phyloP scores from a whole-genome alignment of 768 basidiomycete genomes.

The Naganishia randhawae region DNA sequence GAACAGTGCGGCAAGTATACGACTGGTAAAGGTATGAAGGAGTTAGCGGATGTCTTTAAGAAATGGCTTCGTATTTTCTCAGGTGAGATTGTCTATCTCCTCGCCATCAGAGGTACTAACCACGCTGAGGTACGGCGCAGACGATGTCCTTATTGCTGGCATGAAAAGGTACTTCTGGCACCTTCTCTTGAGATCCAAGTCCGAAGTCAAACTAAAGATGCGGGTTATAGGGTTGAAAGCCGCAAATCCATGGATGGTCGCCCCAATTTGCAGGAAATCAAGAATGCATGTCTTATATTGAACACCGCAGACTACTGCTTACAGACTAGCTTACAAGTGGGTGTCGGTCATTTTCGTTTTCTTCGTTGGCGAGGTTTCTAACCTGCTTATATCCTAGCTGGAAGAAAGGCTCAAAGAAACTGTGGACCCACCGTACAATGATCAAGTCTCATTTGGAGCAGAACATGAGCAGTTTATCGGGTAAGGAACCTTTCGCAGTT shows the following conservation, averaged over 20 bases:
- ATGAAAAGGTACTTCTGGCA: constrained; percentile 62
- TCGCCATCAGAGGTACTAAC: constrained; percentile 16
- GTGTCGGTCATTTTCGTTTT: constrained; percentile 27
- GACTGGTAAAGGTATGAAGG: constrained; percentile 75
- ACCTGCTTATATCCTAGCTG: constrained; percentile 57
- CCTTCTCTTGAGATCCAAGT: neutral
- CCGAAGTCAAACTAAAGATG: neutral
- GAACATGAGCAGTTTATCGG: constrained; percentile 87
- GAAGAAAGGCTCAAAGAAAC: constrained; percentile 87
- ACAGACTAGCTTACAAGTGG: constrained; percentile 78
- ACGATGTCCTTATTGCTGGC: constrained; percentile 75
- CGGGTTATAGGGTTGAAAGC: constrained; percentile 31
- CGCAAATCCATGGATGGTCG: constrained; percentile 76
- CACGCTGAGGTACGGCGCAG: constrained; percentile 52
- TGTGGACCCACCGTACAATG: constrained; percentile 69
- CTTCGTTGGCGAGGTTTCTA: neutral
- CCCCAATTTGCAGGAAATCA: constrained; percentile 70
- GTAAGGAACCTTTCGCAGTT: constrained; percentile 54
- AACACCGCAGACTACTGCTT: constrained; percentile 99
- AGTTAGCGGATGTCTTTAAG: constrained; percentile 73
- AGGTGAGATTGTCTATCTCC: constrained; percentile 19
- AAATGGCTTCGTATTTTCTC: constrained; percentile 88
- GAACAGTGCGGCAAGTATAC: constrained; percentile 91
- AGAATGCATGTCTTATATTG: constrained; percentile 79
- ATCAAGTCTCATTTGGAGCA: constrained; percentile 72